Percentiles rank a stretch among this genome's conserved stretches.
These are phyloP conservation scores for Candida freyschussii DNA, from an alignment of 1,139 yeast genomes.

Conservation along the genomic window DNA sequence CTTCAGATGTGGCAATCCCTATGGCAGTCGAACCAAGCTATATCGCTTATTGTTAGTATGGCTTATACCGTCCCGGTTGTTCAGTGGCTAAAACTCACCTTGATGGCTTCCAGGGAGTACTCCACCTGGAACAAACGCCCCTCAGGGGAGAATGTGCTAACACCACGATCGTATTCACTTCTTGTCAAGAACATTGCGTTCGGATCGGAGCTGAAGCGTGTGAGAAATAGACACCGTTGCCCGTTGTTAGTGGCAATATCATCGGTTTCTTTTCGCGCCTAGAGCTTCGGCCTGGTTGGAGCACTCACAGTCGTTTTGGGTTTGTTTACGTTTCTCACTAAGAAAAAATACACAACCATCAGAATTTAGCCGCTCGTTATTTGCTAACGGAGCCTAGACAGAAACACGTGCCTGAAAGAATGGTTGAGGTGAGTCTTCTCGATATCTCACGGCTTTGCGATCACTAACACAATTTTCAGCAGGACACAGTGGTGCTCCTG, in stretches of 20 bases:
- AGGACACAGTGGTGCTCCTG: conserved; percentile 15
- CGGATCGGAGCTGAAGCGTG: too few species aligned
- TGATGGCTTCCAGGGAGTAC: conserved; percentile 95
- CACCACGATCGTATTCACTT: conserved; percentile 99
- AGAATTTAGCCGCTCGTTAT: too few species aligned
- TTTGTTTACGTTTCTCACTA: too few species aligned
- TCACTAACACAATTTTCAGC: conserved; percentile 4
- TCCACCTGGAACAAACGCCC: conserved; percentile 98
- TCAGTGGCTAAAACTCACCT: conserved; percentile 42
- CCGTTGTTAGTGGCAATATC: conserved; percentile 13
- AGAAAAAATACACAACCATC: too few species aligned
- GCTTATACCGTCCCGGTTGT: background rate
- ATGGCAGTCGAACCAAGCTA: conserved; percentile 91
- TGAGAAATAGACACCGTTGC: too few species aligned
- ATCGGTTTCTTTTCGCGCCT: too few species aligned
- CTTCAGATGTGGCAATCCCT: conserved; percentile 95
- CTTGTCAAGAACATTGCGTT: conserved; percentile 86
- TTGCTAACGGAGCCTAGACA: too few species aligned
- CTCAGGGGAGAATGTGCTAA: conserved; percentile 96
- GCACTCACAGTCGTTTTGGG: too few species aligned
- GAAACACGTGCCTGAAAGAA: too few species aligned
- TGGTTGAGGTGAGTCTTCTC: too few species aligned
- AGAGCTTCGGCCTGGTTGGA: too few species aligned
- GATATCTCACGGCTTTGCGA: too few species aligned
- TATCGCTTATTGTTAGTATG: conserved; percentile 7